Evolutionary conservation across 176 grass and related monocot species (phyloP).

Genomic region (bread wheat (Triticum aestivum)): IWGSC_CS_RefSeq_v2.1 NC_057797.1:748301394-748301893

Average conservation of each 20-base stretch:
- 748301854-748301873: neutral
- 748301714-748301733: neutral
- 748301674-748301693: neutral
- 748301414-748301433: neutral
- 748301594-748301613: neutral
- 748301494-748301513: neutral
- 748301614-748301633: neutral
- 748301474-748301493: neutral
- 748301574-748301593: neutral
- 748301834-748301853: conserved; percentile 56
- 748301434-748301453: neutral
- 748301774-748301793: conserved; percentile 91
- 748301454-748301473: neutral
- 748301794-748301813: conserved; percentile 96
- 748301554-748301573: neutral
- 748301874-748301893: neutral
- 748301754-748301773: conserved; percentile 70
- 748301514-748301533: neutral
- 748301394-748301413: neutral
- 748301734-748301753: conserved; percentile 31
- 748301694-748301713: neutral
- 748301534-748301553: neutral
- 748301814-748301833: conserved; percentile 92
- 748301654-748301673: neutral
- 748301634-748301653: neutral